phyloP scores from a whole-genome alignment of 2,329 filamentous ascomycete genomes.

The Dactylellina haptotyla region DNA sequence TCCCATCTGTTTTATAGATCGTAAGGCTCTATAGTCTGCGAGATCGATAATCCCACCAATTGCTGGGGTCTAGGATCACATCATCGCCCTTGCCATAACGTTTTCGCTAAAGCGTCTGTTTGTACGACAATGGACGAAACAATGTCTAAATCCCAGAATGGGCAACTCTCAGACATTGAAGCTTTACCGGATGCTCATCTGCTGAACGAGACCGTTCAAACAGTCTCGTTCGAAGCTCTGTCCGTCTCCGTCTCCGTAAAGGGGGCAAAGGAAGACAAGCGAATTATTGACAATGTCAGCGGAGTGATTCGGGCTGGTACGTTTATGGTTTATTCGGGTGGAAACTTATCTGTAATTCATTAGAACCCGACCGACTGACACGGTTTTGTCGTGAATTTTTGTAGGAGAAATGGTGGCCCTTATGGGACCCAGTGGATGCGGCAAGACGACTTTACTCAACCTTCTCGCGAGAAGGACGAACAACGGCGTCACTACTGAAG shows the following conservation, averaged over 20 bases:
- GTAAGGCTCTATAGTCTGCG: no score
- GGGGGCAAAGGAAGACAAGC: slow-evolving; percentile 42
- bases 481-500: slow-evolving; percentile 66
- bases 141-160: slow-evolving; percentile 15
- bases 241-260: slow-evolving; percentile 32
- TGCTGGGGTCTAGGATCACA: neutral
- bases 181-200: slow-evolving; percentile 49
- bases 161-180: slow-evolving; percentile 31
- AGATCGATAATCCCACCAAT: neutral
- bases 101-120: neutral
- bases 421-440: slow-evolving; percentile 78
- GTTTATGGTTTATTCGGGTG: neutral
- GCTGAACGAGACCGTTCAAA: slow-evolving; percentile 41
- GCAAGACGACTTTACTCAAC: slow-evolving; percentile 87
- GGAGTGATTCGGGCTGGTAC: slow-evolving; percentile 49
- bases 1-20: no score
- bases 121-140: slow-evolving; percentile 17
- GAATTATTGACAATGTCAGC: slow-evolving; percentile 49
- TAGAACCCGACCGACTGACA: no score
- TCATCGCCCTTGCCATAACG: slow-evolving; percentile 1
- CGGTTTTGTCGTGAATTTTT: slow-evolving; percentile 8
- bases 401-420: slow-evolving; percentile 77
- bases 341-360: neutral
- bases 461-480: slow-evolving; percentile 74
- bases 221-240: slow-evolving; percentile 35